Base-by-base conservation (phyloP, 805 yeast genomes). In the Metschnikowia sp. region DNA sequence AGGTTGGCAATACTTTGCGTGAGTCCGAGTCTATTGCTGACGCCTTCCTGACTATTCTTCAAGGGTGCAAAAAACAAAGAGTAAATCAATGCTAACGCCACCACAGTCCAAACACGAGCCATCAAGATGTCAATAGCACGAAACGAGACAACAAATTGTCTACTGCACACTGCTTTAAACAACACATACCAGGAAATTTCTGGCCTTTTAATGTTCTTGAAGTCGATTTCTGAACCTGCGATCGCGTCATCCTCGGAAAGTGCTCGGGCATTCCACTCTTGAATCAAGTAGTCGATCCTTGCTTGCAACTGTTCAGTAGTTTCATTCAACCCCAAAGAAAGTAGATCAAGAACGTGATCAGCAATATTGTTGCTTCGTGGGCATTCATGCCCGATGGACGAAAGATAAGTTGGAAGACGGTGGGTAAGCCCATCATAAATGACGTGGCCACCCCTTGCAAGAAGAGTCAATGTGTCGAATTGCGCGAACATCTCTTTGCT, bases 371-470 rank as follows among this genome's bases (percentile, higher is more conserved):
- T 77, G 33, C 77, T 63, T 8, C 63, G 64, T 0, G 94, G 91
- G 50, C 86, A 78, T 0, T 75, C 69, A 55, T 69, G 78, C 0
- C 87, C 87, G 36, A 77, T 51, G 0, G 56, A 44, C 0, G 58
- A 52, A 45, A 88, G 80, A 62, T 86, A 79, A 0, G 56, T 50
- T 8, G 72, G 63, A 64, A 87, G 64, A 4, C 63, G 65, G 0
- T 48, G 43, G 4, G 83, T 75, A 0, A 69, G 56, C 0, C 94
- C 94, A 62, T 84, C 80, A 60, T 78, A 89, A 4, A 84, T 82
- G 15, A 82, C 88, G 32, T 65, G 60, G 8, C 92, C 91, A 36
- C 91, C 88, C 61, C 82, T 83, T 0, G 90, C 87, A 22, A 89
- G 68, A 36, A 89, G 65, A 33, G 88, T 65, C n/a, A 89, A 74